Percentiles rank a stretch among this genome's conserved stretches.
phyloP scores from a whole-genome alignment of 2,329 filamentous ascomycete genomes.

The Leptographium galeiforme region DNA sequence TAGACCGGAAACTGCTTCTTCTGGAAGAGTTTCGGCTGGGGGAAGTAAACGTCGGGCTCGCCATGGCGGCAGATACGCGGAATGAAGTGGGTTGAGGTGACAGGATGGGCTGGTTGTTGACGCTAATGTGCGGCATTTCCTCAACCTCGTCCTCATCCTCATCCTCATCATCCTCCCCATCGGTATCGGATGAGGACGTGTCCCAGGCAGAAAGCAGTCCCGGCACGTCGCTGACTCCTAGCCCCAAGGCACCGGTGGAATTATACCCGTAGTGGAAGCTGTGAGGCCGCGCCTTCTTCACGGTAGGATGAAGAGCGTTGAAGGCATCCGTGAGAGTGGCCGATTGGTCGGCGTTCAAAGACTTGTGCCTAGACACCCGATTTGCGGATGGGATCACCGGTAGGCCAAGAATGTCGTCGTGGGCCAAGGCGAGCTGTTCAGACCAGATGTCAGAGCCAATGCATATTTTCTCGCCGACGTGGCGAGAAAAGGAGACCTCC shows the following conservation, averaged over 20 bases:
- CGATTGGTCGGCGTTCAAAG: background rate
- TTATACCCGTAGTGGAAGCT: background rate
- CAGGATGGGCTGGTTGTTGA: slow-evolving; percentile 3
- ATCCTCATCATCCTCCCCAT: too few species aligned
- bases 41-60: background rate
- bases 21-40: background rate
- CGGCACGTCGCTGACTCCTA: background rate
- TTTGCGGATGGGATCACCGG: background rate
- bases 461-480: slow-evolving; percentile 9
- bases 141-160: background rate
- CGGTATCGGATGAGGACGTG: background rate
- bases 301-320: background rate
- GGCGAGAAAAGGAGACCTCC: background rate
- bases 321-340: background rate
- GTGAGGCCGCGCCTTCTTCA: background rate
- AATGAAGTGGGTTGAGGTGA: slow-evolving; percentile 9
- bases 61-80: slow-evolving; percentile 7
- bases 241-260: background rate
- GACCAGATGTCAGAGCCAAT: slow-evolving; percentile 7
- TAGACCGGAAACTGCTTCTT: slow-evolving; percentile 3
- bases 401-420: background rate
- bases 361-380: background rate
- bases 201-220: background rate
- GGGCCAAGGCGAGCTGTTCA: background rate
- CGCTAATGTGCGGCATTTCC: background rate